Conservation (phyloP, 1,139 yeast species). For the Candida sp. region DNA sequence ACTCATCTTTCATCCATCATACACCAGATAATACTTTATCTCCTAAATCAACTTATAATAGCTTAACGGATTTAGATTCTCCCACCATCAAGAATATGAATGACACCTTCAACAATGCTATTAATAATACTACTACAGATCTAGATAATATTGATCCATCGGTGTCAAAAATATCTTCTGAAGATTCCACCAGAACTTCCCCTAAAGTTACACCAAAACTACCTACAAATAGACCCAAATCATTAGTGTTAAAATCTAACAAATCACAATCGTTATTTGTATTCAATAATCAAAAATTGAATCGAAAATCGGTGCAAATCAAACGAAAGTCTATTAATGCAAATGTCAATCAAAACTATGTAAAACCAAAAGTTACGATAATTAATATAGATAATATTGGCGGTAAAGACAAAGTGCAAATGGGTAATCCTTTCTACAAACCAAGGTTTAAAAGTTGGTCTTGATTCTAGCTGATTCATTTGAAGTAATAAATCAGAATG, state of each 20-base stretch:
- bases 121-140: neutral
- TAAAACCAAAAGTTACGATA: neutral
- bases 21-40: neutral
- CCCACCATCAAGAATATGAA: too few species aligned
- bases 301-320: neutral
- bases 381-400: neutral
- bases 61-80: too few species aligned
- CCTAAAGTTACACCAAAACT: neutral
- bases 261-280: neutral
- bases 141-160: neutral
- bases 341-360: neutral
- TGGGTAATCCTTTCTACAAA: conserved; percentile 13
- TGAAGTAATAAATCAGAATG: too few species aligned
- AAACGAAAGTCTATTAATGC: neutral
- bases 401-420: conserved; percentile 1
- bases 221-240: neutral
- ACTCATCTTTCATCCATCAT: neutral
- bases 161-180: neutral
- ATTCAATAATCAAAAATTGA: neutral
- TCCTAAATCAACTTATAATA: neutral
- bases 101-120: neutral
- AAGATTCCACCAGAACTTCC: neutral
- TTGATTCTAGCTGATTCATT: neutral
- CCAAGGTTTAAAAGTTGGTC: conserved; percentile 4
- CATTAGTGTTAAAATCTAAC: neutral